phyloP scores from a whole-genome alignment of 345 rosid species.

The Melaleuca alternifolia region DNA sequence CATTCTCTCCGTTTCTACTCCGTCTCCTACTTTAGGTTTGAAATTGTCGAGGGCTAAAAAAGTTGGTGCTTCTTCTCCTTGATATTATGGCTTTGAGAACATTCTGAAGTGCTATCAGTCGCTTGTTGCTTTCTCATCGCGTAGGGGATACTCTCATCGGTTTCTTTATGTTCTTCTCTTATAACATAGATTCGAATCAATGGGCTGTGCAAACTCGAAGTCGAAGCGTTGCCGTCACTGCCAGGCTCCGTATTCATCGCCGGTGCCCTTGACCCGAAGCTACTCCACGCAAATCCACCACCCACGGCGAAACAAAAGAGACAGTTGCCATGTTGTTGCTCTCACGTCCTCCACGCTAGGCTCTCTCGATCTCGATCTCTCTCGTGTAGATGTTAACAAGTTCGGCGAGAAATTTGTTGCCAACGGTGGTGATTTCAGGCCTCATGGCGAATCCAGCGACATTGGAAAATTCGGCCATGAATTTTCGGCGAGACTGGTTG shows the following conservation, averaged over 20 bases:
- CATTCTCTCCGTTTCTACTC: background rate
- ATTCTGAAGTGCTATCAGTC: background rate
- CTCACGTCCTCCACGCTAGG: conserved; percentile 73
- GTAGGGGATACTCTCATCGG: background rate
- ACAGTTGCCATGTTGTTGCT: conserved; percentile 58
- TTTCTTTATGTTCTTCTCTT: background rate
- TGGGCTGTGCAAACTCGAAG: conserved; percentile 91
- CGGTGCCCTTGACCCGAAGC: conserved; percentile 19
- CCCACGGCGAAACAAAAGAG: conserved; percentile 43
- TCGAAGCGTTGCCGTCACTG: conserved; percentile 69
- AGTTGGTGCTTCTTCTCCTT: background rate
- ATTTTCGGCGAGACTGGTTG: conserved; percentile 37
- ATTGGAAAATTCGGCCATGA: background rate
- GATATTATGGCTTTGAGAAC: background rate
- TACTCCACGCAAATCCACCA: conserved; percentile 61
- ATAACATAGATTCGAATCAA: background rate
- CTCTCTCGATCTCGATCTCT: conserved; percentile 46
- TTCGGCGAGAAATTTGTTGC: background rate
- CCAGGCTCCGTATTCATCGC: conserved; percentile 41
- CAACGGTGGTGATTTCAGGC: background rate
- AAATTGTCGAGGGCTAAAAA: background rate
- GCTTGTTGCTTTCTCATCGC: background rate
- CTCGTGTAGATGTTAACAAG: background rate
- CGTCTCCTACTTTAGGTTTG: background rate
- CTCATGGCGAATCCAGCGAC: background rate